A percentile compares a stretch with the other conserved stretches of the same genome.
phyloP scores from a whole-genome alignment of 768 basidiomycete species.

The Dentipellis fragilis region DNA sequence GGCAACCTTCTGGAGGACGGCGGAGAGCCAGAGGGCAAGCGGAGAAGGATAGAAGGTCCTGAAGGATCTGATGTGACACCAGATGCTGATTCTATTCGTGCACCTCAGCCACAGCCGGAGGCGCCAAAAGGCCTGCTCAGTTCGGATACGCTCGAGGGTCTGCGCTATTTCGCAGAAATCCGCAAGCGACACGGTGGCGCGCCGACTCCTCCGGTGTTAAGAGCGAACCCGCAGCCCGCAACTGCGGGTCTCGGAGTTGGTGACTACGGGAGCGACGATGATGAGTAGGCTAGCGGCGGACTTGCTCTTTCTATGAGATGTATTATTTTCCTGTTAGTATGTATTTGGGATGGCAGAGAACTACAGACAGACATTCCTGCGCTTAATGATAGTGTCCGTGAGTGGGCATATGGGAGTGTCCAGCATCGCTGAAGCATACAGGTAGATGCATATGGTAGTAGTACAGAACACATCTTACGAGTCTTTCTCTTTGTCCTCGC shows the following conservation, averaged over 20 bases:
- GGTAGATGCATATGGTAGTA: not conserved
- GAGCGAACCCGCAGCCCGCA: constrained; percentile 21
- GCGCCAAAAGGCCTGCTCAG: constrained; percentile 54
- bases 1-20: constrained; percentile 18
- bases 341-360: not conserved
- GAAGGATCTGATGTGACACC: constrained; percentile 12
- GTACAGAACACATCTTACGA: too few species aligned
- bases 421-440: not conserved
- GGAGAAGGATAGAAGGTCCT: constrained; percentile 24
- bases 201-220: constrained; percentile 14
- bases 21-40: constrained; percentile 25
- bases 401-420: not conserved
- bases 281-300: constrained; percentile 26
- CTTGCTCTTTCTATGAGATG: not conserved
- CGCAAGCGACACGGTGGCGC: constrained; percentile 50
- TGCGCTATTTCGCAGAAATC: constrained; percentile 88
- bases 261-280: constrained; percentile 70
- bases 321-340: not conserved
- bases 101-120: not conserved
- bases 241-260: constrained; percentile 49
- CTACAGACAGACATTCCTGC: not conserved
- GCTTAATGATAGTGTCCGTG: not conserved
- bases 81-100: not conserved
- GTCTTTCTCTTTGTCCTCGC: not conserved
- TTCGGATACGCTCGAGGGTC: constrained; percentile 77